phyloP scores from a whole-genome alignment of 768 basidiomycete genomes.

The Agaricus subrufescens region DNA sequence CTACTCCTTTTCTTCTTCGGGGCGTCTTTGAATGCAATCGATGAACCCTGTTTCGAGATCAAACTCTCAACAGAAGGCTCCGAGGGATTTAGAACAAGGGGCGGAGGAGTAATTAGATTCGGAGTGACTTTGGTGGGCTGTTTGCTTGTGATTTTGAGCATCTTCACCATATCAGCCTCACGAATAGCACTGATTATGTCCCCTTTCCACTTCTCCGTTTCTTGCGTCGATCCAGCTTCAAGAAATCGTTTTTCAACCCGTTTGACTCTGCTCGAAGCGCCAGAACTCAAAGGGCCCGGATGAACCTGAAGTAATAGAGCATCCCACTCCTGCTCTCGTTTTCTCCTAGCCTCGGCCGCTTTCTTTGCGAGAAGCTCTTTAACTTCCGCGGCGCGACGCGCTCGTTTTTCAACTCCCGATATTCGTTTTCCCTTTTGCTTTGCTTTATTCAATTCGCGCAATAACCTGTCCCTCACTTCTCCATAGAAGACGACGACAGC shows the following conservation, averaged over 20 bases:
- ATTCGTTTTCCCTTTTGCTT: constrained; percentile 28
- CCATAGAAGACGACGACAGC: constrained; percentile 43
- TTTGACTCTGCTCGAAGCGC: constrained; percentile 42
- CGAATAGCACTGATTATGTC: constrained; percentile 53
- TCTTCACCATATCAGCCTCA: constrained; percentile 48
- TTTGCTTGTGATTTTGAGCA: constrained; percentile 29
- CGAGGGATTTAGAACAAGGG: constrained; percentile 4
- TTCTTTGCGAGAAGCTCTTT: constrained; percentile 56
- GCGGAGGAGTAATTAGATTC: constrained; percentile 15
- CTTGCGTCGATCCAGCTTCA: constrained; percentile 47
- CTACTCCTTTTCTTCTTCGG: constrained; percentile 13
- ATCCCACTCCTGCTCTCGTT: constrained; percentile 66
- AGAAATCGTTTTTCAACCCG: constrained; percentile 54
- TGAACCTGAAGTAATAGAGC: constrained; percentile 49
- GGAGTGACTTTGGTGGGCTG: not conserved
- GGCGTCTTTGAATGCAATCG: constrained; percentile 15
- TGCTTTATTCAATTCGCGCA: constrained; percentile 39
- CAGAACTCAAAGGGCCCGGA: constrained; percentile 45
- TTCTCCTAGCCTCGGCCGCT: constrained; percentile 53
- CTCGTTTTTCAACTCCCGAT: constrained; percentile 23
- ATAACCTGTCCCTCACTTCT: constrained; percentile 31
- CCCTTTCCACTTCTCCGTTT: constrained; percentile 56
- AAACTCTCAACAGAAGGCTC: constrained; percentile 20
- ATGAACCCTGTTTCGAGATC: constrained; percentile 24
- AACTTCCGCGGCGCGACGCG: constrained; percentile 35